phyloP scores from a whole-genome alignment of 2,329 filamentous ascomycete genomes.

The Penicillium sp. region DNA sequence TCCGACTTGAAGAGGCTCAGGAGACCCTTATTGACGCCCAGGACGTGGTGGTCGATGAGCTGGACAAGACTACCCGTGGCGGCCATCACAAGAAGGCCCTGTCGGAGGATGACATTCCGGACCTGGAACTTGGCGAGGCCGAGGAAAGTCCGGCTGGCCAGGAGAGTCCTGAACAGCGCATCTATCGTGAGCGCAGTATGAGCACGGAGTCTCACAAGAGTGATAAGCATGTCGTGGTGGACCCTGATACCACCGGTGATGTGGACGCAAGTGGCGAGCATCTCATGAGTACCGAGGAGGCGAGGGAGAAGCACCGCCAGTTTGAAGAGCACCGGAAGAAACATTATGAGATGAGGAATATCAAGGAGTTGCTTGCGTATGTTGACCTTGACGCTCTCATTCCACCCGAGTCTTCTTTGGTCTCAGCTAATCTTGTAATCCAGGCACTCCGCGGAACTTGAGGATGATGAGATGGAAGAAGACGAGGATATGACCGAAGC shows the following conservation, averaged over 20 bases:
- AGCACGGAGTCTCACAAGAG: conserved; percentile 46
- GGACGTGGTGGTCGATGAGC: conserved; percentile 68
- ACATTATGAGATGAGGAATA: conserved; percentile 98
- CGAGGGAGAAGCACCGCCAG: conserved; percentile 84
- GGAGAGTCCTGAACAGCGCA: conserved; percentile 31
- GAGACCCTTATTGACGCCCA: conserved; percentile 64
- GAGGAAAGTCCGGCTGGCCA: conserved; percentile 63
- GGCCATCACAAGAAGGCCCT: conserved; percentile 45
- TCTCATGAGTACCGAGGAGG: conserved; percentile 67
- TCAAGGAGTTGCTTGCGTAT: conserved; percentile 81
- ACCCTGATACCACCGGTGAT: conserved; percentile 44
- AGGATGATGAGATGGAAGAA: conserved; percentile 63
- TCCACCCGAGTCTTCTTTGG: neutral
- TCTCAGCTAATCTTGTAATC: conserved; percentile 12
- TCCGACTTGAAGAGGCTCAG: conserved; percentile 32
- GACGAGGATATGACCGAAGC: conserved; percentile 32
- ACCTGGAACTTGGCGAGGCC: conserved; percentile 87
- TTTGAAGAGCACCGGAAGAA: conserved; percentile 92
- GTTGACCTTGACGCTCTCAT: conserved; percentile 26
- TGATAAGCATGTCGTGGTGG: conserved; percentile 82
- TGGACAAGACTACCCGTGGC: conserved; percentile 55
- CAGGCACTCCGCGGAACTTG: conserved; percentile 65
- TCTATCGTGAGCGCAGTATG: conserved; percentile 44
- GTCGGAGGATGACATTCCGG: conserved; percentile 80
- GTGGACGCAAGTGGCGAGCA: conserved; percentile 42